Evolutionary conservation across 75 land plant species (phyloP).

Genomic region (Isoetes taiwanensis): DNA sequence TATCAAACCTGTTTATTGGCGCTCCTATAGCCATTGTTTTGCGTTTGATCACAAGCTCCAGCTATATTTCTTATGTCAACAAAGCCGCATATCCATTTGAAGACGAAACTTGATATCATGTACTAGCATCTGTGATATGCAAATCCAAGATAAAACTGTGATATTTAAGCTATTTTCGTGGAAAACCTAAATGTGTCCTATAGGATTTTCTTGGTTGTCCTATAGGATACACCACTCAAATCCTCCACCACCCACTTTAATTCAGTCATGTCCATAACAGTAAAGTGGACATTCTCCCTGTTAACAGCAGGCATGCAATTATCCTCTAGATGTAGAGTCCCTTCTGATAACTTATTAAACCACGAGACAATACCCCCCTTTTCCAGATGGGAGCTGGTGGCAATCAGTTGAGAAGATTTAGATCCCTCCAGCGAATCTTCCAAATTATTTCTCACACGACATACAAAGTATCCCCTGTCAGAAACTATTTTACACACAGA

Average conservation of each 20-base stretch:
- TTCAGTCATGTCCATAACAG: constrained; percentile 3
- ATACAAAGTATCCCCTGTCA: constrained; percentile 1
- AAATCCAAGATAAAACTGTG: too few relatives aligned
- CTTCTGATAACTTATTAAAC: background rate
- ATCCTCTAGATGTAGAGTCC: background rate
- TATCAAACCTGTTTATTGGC: too few relatives aligned
- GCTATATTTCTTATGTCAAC: too few relatives aligned
- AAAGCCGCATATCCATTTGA: too few relatives aligned
- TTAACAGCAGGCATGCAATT: background rate
- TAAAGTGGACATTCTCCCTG: background rate
- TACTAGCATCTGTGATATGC: too few relatives aligned
- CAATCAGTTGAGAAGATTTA: too few relatives aligned
- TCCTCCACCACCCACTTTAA: constrained; percentile 4
- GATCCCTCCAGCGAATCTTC: background rate
- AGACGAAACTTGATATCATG: too few relatives aligned
- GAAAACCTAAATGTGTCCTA: too few relatives aligned
- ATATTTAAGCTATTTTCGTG: too few relatives aligned
- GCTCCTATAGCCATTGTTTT: too few relatives aligned
- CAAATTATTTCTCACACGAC: background rate
- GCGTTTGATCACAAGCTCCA: too few relatives aligned
- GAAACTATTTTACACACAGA: background rate
- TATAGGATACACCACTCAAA: background rate
- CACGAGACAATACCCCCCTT: background rate
- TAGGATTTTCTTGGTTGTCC: too few relatives aligned
- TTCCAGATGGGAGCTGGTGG: background rate